Conservation (phyloP, 306 rosid genomes). For the Chamaecrista fasciculata region DNA sequence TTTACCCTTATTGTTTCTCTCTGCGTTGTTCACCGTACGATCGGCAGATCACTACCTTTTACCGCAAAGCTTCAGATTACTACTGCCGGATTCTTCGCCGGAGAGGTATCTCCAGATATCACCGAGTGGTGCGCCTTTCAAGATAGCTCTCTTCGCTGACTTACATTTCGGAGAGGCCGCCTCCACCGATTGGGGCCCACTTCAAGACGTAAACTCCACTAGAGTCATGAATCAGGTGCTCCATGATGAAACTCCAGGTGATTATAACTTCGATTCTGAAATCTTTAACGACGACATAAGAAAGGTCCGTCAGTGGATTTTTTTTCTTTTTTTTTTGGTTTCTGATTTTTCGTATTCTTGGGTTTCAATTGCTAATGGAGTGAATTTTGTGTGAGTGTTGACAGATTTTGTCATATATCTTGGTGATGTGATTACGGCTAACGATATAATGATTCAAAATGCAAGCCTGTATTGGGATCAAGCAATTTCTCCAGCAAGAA, state of each 20-base stretch:
- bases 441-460: conserved; percentile 63
- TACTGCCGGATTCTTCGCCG: conserved; percentile 11
- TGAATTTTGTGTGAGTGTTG: neutral
- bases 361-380: conserved; percentile 16
- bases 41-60: neutral
- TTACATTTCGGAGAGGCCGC: conserved; percentile 78
- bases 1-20: conserved; percentile 18
- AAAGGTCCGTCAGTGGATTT: too few relatives aligned
- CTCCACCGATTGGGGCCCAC: conserved; percentile 71
- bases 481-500: conserved; percentile 72
- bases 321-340: neutral
- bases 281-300: too few relatives aligned
- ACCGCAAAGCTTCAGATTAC: conserved; percentile 12
- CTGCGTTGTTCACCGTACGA: conserved; percentile 31
- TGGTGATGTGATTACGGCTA: conserved; percentile 86
- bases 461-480: conserved; percentile 81
- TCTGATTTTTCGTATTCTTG: neutral
- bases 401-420: conserved; percentile 88
- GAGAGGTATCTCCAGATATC: conserved; percentile 33
- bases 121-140: conserved; percentile 40
- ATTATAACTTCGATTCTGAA: neutral
- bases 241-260: conserved; percentile 59
- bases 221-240: conserved; percentile 56
- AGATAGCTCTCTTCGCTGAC: conserved; percentile 67
- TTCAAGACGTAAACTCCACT: conserved; percentile 60